A percentile compares a stretch with the other conserved stretches of the same genome.
These are phyloP conservation scores for Podospora sp. DNA, from an alignment of 495 filamentous ascomycete species.

Conservation along the genomic window DNA sequence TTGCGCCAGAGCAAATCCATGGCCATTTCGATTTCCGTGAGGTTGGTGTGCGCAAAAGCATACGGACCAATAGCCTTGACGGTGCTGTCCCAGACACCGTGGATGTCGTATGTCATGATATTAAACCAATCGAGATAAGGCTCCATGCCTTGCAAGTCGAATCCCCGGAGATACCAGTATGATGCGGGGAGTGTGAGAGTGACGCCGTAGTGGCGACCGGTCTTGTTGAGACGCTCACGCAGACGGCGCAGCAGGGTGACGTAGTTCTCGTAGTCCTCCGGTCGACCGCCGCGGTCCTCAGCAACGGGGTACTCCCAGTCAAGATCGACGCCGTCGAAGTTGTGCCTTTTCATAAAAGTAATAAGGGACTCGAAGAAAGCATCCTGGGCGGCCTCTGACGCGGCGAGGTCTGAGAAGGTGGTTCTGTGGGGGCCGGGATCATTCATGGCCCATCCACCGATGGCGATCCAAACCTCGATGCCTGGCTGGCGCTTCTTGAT, in stretches of 20 bases:
- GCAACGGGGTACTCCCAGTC: constrained; percentile 30
- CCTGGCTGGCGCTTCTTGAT: constrained; percentile 33
- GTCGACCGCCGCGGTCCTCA: constrained; percentile 18
- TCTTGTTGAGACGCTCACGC: constrained; percentile 19
- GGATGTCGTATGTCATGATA: constrained; percentile 56
- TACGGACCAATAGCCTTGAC: constrained; percentile 19
- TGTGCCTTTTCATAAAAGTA: constrained; percentile 16
- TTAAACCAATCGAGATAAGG: constrained; percentile 52
- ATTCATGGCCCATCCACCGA: constrained; percentile 50
- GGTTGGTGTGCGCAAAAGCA: constrained; percentile 52
- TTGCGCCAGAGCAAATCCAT: constrained; percentile 56
- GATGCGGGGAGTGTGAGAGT: too few species aligned
- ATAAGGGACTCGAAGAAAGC: constrained; percentile 27
- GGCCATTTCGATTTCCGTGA: constrained; percentile 53
- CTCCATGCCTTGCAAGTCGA: constrained; percentile 46
- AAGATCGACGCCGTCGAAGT: constrained; percentile 34
- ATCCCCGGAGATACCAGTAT: constrained; percentile 56
- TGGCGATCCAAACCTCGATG: constrained; percentile 38
- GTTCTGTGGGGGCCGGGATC: constrained; percentile 36
- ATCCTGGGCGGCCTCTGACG: constrained; percentile 23
- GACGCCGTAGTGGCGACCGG: constrained; percentile 4
- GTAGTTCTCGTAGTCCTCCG: constrained; percentile 17
- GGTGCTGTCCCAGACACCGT: constrained; percentile 2
- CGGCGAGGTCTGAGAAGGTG: constrained; percentile 28
- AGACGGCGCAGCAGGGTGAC: constrained; percentile 13